Evolutionary conservation across 164 flowering plant genomes (phyloP).

Genomic region (Buxus sempervirens): DNA sequence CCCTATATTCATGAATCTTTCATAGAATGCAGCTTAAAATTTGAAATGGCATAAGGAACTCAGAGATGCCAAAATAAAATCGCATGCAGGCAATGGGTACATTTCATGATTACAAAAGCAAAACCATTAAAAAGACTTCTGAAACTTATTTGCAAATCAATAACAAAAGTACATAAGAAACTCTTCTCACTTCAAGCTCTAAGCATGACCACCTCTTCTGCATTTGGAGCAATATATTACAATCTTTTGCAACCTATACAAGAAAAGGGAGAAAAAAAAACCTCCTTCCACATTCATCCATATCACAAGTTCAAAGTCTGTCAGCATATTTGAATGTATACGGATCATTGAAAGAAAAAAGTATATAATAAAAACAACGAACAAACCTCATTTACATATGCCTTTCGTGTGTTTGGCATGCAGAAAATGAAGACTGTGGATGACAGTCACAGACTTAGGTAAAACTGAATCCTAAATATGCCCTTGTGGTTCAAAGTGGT

Average conservation of each 20-base stretch:
- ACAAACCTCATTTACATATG: constrained; percentile 32
- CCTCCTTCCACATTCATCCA: constrained; percentile 24
- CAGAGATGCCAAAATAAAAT: neutral
- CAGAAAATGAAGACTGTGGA: constrained; percentile 19
- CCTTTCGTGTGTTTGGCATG: constrained; percentile 21
- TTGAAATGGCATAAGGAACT: neutral
- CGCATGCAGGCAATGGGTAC: constrained; percentile 11
- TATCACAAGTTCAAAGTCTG: constrained; percentile 27
- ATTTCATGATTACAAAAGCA: constrained; percentile 5
- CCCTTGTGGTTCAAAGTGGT: constrained; percentile 5
- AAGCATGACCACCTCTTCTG: constrained; percentile 25
- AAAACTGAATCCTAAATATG: constrained; percentile 15
- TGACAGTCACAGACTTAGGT: constrained; percentile 1
- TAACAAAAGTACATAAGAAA: constrained; percentile 28
- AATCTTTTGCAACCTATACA: constrained; percentile 32
- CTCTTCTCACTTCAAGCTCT: constrained; percentile 13
- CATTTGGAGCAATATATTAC: constrained; percentile 30
- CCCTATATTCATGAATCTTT: neutral
- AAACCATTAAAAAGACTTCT: constrained; percentile 1
- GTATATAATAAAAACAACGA: no score
- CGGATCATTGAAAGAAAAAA: constrained; percentile 14
- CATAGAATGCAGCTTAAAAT: neutral
- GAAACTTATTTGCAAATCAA: constrained; percentile 20
- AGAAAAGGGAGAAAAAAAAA: constrained; percentile 20
- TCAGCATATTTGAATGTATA: constrained; percentile 14